phyloP scores from a whole-genome alignment of 345 rosid genomes.

The Draba incana region DNA sequence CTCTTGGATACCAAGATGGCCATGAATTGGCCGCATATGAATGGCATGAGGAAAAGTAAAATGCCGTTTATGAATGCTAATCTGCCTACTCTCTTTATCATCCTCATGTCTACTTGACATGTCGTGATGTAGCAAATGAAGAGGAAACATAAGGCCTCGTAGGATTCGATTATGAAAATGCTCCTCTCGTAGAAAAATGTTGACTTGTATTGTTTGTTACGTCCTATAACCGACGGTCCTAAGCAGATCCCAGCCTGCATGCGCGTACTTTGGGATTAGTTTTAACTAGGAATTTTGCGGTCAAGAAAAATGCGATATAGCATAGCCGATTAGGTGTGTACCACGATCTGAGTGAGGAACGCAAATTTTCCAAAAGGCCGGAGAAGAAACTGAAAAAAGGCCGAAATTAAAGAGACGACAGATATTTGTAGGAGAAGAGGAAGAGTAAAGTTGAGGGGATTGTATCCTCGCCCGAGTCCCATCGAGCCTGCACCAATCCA shows the following conservation, averaged over 20 bases:
- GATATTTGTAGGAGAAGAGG: conserved; percentile 41
- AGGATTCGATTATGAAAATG: conserved; percentile 32
- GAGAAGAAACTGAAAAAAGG: conserved; percentile 40
- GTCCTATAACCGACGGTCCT: conserved; percentile 48
- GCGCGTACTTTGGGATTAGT: too few relatives aligned
- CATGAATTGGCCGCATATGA: not conserved
- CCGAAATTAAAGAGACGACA: conserved; percentile 31
- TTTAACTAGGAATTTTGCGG: too few relatives aligned
- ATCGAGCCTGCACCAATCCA: conserved; percentile 25
- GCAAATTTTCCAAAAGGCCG: conserved; percentile 41
- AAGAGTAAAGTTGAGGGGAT: conserved; percentile 25
- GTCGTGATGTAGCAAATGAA: conserved; percentile 46
- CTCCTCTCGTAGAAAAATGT: conserved; percentile 36
- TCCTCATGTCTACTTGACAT: conserved; percentile 42
- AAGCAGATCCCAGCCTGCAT: conserved; percentile 49
- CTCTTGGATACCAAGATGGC: conserved; percentile 29
- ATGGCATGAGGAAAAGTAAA: conserved; percentile 40
- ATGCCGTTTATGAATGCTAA: conserved; percentile 45
- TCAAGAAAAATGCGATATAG: not conserved
- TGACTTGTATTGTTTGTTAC: conserved; percentile 21
- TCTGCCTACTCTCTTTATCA: conserved; percentile 45
- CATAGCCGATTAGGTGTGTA: conserved; percentile 1
- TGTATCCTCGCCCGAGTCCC: conserved; percentile 10
- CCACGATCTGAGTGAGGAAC: conserved; percentile 48
- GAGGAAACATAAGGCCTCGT: conserved; percentile 42